phyloP scores from a whole-genome alignment of 176 grass and related monocot species.

The Bonia amplexicaulis region DNA sequence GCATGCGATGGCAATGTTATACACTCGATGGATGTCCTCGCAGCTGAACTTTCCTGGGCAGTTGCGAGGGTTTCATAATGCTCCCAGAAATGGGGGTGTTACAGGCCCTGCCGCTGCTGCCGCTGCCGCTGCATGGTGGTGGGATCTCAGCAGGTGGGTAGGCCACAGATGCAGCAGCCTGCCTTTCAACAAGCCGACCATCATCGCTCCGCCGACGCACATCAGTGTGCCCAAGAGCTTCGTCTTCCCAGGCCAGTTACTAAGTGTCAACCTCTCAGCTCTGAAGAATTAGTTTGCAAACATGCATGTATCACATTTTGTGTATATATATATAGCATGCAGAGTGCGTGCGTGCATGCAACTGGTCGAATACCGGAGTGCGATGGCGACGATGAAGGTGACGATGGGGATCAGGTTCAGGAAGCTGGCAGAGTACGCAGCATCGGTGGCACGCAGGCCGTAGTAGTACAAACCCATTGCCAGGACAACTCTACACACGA shows the following conservation, averaged over 20 bases:
- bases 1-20: too few relatives aligned
- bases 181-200: slow-evolving; percentile 17
- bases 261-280: slow-evolving; percentile 30
- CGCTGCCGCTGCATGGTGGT: neutral
- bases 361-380: slow-evolving; percentile 28
- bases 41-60: too few relatives aligned
- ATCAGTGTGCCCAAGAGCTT: slow-evolving; percentile 40
- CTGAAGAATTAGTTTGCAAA: neutral
- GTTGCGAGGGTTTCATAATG: too few relatives aligned
- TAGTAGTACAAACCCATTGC: slow-evolving; percentile 44
- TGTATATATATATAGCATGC: too few relatives aligned
- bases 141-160: neutral
- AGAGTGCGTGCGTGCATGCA: too few relatives aligned
- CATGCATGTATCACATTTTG: too few relatives aligned
- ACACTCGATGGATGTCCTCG: too few relatives aligned
- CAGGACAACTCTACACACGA: too few relatives aligned
- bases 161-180: slow-evolving; percentile 21
- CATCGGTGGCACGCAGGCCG: slow-evolving; percentile 22
- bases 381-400: slow-evolving; percentile 33
- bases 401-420: slow-evolving; percentile 40
- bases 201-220: slow-evolving; percentile 41
- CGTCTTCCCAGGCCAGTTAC: slow-evolving; percentile 2
- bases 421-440: slow-evolving; percentile 31
- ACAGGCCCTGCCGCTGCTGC: too few relatives aligned
- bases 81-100: too few relatives aligned